A percentile compares a stretch with the other conserved stretches of the same genome.
These are phyloP conservation scores for Pseudonitzschia multiseries DNA, from an alignment of 108 stramenopile genomes.

Conservation along the genomic window DNA sequence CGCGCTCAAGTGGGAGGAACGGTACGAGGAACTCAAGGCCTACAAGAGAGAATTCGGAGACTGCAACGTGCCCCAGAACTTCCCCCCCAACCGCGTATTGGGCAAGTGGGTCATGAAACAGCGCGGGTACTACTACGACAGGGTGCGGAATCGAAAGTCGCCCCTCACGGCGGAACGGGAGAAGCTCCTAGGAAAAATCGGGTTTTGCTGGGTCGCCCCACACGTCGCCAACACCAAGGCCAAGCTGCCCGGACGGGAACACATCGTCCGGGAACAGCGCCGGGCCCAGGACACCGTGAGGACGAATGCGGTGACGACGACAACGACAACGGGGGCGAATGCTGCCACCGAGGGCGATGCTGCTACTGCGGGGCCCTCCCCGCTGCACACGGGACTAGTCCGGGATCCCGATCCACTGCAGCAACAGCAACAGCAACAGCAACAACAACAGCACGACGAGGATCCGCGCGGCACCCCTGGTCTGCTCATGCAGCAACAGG, in stretches of 20 bases:
- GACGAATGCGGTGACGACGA: neutral
- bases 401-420: neutral
- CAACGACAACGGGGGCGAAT: neutral
- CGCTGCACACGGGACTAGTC: neutral
- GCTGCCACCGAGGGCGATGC: too few relatives aligned
- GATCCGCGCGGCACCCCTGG: neutral
- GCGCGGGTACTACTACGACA: constrained; percentile 61
- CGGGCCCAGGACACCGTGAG: neutral
- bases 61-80: constrained; percentile 38
- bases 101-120: constrained; percentile 85
- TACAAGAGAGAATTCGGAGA: constrained; percentile 19
- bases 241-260: constrained; percentile 12
- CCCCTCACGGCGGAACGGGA: constrained; percentile 71
- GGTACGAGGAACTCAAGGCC: constrained; percentile 16
- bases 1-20: constrained; percentile 22
- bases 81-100: constrained; percentile 47
- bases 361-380: neutral
- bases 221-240: constrained; percentile 18
- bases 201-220: constrained; percentile 57
- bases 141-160: constrained; percentile 54
- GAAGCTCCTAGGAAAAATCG: constrained; percentile 54
- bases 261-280: constrained; percentile 4
- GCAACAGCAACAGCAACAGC: too few relatives aligned
- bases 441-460: neutral
- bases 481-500: neutral